Base-by-base conservation (phyloP, 805 yeast genomes). In the Kodamaea nitidulidarum region DNA sequence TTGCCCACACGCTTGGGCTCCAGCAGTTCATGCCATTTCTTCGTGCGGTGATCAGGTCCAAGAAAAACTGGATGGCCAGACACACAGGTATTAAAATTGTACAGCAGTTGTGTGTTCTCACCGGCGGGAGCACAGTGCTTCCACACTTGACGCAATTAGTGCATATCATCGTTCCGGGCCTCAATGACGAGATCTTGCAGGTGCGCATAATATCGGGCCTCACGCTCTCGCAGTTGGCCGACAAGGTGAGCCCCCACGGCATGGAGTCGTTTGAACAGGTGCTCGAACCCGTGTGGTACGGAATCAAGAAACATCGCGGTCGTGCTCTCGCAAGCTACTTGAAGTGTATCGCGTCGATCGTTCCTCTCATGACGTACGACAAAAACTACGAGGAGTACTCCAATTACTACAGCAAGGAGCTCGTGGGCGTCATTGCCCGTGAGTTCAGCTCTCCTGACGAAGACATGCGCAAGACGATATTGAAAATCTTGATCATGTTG, bases 401-500 rank as follows among this genome's bases (percentile, higher is more conserved):
- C 2, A 76, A 78, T 39, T 84, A 79, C 55, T 88, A 87, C 49
- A 78, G 96, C 0, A 72, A 72, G 35, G 95, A 87, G 54, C 72
- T 88, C 2, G 75, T 88, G 70, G 64, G 64, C 14, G 72, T 88
- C 18, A 64, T 88, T 4, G 51, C 77, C 2, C 67, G 93, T 39
- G 95, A 90, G 58, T 85, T 88, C 50, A 58, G 66, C 25, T 77
- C 95, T 0, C 88, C 93, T 0, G 96, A 88, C 53, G 95, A 85
- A 44, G 96, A 88, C 35, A 84, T 90, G 91, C 79, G 78, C 50
- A 75, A 75, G 43, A 75, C 88, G 0, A 83, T 90, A 2, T 58
- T 93, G 42, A 65, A 71, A 21, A 85, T 86, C 6, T 63, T 90
- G 21, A 81, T 75, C 39, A 80, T 75, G 43, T 77, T 93, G 49